These are phyloP conservation scores for Pyronema omphalodes DNA, from an alignment of 495 filamentous ascomycete species.

Conservation along the genomic window DNA sequence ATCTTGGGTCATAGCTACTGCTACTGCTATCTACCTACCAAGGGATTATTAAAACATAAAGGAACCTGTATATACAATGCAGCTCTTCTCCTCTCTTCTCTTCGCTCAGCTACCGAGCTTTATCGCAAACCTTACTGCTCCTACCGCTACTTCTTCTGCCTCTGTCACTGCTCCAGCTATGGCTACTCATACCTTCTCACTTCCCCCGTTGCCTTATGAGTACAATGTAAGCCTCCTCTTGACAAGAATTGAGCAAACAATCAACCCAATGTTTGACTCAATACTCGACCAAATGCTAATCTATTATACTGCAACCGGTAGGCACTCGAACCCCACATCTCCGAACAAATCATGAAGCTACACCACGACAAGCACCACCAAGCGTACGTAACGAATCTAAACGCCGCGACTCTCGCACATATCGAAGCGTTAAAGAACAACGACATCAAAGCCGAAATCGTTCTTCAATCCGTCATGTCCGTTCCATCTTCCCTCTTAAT, in stretches of 20 bases:
- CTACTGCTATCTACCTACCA: too few relatives aligned
- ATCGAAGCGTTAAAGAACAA: conserved; percentile 34
- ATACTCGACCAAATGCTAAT: neutral
- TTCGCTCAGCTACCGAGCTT: conserved; percentile 18
- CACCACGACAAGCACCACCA: conserved; percentile 64
- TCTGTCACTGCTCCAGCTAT: neutral
- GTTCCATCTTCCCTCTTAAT: neutral
- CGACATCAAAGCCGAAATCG: conserved; percentile 50
- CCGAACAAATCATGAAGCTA: conserved; percentile 91
- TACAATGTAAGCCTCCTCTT: conserved; percentile 12
- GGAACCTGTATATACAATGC: neutral
- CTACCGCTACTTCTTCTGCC: conserved; percentile 1
- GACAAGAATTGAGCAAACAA: neutral
- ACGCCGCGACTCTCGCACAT: conserved; percentile 40
- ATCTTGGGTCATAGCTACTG: too few relatives aligned
- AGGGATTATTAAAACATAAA: too few relatives aligned
- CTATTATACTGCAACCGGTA: neutral
- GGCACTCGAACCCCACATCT: conserved; percentile 87
- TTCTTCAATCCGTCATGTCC: conserved; percentile 55
- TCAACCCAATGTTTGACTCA: neutral
- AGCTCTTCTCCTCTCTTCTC: conserved; percentile 10
- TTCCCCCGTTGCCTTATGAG: conserved; percentile 16
- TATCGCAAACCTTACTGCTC: conserved; percentile 14
- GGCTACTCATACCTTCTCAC: conserved; percentile 1
- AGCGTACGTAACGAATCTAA: conserved; percentile 56